phyloP scores from a whole-genome alignment of 495 filamentous ascomycete species.

The Penicillium argentinense region DNA sequence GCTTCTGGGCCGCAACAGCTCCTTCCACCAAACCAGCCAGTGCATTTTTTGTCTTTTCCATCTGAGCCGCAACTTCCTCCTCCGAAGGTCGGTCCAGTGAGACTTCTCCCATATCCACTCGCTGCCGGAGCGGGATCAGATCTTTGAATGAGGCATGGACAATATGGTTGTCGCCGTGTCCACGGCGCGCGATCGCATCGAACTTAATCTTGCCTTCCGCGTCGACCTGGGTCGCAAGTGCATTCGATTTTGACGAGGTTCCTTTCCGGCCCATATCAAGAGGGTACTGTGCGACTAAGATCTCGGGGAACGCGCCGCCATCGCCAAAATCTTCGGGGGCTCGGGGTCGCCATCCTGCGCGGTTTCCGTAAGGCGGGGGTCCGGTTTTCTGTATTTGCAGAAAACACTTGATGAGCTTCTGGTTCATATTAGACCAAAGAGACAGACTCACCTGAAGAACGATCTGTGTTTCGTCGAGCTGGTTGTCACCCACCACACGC shows the following conservation, averaged over 20 bases:
- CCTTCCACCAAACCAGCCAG: slow-evolving; percentile 78
- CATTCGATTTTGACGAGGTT: slow-evolving; percentile 71
- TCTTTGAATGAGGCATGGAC: slow-evolving; percentile 96
- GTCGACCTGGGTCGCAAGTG: slow-evolving; percentile 88
- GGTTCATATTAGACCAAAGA: background rate
- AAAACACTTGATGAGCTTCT: slow-evolving; percentile 2
- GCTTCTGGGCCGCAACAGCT: slow-evolving; percentile 88
- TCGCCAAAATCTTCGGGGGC: slow-evolving; percentile 89
- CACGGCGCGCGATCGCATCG: slow-evolving; percentile 90
- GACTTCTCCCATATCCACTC: slow-evolving; percentile 90
- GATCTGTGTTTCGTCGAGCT: slow-evolving; percentile 83
- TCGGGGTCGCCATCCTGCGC: slow-evolving; percentile 84
- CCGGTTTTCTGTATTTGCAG: slow-evolving; percentile 66
- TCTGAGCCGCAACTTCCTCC: slow-evolving; percentile 77
- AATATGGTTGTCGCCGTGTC: slow-evolving; percentile 78
- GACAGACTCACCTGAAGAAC: slow-evolving; percentile 66
- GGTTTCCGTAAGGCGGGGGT: slow-evolving; percentile 83
- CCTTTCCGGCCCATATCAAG: slow-evolving; percentile 88
- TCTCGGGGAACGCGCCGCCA: slow-evolving; percentile 94
- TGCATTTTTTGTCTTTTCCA: slow-evolving; percentile 85
- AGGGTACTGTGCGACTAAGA: slow-evolving; percentile 92
- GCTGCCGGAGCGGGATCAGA: slow-evolving; percentile 89
- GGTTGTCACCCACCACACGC: slow-evolving; percentile 72
- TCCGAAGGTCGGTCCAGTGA: slow-evolving; percentile 83
- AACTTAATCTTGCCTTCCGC: slow-evolving; percentile 92